Conservation (phyloP, 176 grass and related monocot species). For the Thinopyrum elongatum region DNA sequence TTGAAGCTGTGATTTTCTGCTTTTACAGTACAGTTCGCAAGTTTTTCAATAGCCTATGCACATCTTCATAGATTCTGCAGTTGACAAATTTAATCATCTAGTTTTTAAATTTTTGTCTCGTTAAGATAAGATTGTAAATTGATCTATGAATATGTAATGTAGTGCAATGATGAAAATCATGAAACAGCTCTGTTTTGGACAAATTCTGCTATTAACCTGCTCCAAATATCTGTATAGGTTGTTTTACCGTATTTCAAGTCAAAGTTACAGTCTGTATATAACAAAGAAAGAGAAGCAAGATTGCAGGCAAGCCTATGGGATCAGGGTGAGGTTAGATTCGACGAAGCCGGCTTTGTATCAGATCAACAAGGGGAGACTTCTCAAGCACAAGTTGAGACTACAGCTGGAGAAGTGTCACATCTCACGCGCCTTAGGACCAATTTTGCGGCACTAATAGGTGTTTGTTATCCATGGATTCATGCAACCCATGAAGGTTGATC, state of each 20-base stretch:
- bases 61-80: not conserved
- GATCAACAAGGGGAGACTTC: conserved; percentile 79
- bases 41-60: not conserved
- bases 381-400: conserved; percentile 35
- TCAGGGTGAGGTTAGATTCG: conserved; percentile 64
- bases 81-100: not conserved
- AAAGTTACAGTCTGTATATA: conserved; percentile 89
- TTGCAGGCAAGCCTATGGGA: conserved; percentile 99
- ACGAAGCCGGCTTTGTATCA: conserved; percentile 62
- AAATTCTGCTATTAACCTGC: conserved; percentile 24
- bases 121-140: not conserved
- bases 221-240: conserved; percentile 51
- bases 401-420: conserved; percentile 49
- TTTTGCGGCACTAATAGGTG: conserved; percentile 56
- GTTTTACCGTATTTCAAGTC: conserved; percentile 98
- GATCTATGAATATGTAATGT: not conserved
- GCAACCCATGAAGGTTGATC: conserved; percentile 85
- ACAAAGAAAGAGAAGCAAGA: conserved; percentile 96
- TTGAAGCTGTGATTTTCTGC: not conserved
- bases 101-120: not conserved
- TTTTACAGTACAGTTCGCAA: conserved; percentile 14
- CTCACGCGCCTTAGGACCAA: conserved; percentile 70
- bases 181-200: not conserved
- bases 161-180: not conserved
- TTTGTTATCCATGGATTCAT: conserved; percentile 99